Evolutionary conservation across 2,329 filamentous ascomycete species (phyloP), one percentile per base, ranked within the genome.

Genomic region (Thelonectria rubi): DNA sequence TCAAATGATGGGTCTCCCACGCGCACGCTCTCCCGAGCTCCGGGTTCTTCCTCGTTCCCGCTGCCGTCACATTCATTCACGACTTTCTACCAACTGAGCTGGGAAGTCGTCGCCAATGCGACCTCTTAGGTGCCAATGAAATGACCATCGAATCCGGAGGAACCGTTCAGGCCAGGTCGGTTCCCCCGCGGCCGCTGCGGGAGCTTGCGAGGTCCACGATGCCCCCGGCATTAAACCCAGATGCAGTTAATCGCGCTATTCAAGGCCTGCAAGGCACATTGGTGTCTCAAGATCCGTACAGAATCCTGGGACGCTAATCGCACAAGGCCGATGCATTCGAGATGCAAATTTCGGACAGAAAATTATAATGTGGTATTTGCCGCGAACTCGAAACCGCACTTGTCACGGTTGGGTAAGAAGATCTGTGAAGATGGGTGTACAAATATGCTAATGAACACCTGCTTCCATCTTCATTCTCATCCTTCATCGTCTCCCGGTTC

Each of bases 311-410:
- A 52, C 47, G 42, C 58, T 53, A 53, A 43, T 57, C 48, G 42
- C 37, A 47, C 58, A 56, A 32, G 12, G 45, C 45, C 48, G 52
- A 51, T 54, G 50, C 46, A 55, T 32, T 20, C 20, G 20, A 20
- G 17, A 40, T 40, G n/a, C 47, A 43, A 11, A 30, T 48, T 40
- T 34, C 17, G 50, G 34, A 53, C 42, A 37, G 42, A 51, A 47
- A 40, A 61, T 61, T 61, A 61, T 48, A 53, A 56, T 43, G 48
- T 61, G 17, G 54, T 53, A 61, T 61, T 56, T 34, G 24, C 42
- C 43, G 37, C 53, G 30, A 53, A 21, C 24, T 24, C 49, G 49
- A 53, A 56, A 49, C 53, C 39, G 48, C 50, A 37, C 40, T 17
- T 45, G 53, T 39, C 26, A 30, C 43, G 53, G 50, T 47, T 17